Evolutionary conservation across 2,329 filamentous ascomycete species (phyloP).

Genomic region (Periconia macrospinosa): DNA sequence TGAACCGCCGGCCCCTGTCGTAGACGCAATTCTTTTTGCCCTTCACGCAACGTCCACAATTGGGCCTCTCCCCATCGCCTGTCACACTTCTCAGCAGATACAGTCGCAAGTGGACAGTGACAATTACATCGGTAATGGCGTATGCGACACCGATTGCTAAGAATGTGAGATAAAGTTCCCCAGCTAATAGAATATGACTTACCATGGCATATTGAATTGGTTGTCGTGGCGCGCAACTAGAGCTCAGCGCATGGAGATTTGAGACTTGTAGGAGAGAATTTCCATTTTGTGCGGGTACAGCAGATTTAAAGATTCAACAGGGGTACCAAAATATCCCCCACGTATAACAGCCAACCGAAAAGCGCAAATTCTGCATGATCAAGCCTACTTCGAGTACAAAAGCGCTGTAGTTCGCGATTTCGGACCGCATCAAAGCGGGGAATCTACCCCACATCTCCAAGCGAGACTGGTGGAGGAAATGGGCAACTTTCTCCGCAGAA

Average conservation of each 20-base stretch:
- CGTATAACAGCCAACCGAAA: not conserved
- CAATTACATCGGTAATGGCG: conserved; percentile 41
- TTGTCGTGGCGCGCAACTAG: not conserved
- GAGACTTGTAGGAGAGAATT: conserved; percentile 22
- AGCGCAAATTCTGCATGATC: too few relatives aligned
- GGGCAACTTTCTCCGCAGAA: not conserved
- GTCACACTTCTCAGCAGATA: conserved; percentile 15
- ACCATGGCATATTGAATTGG: conserved; percentile 38
- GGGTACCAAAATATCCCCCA: not conserved
- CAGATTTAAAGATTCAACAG: not conserved
- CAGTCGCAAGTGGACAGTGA: not conserved
- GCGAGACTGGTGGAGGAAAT: too few relatives aligned
- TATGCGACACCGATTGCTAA: conserved; percentile 41
- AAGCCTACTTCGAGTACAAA: too few relatives aligned
- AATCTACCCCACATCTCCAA: not conserved
- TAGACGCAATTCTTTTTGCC: conserved; percentile 38
- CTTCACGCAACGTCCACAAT: conserved; percentile 35
- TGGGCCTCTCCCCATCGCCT: conserved; percentile 41
- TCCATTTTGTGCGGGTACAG: conserved; percentile 12
- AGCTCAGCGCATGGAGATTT: not conserved
- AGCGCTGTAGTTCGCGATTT: not conserved
- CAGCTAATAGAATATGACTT: conserved; percentile 4
- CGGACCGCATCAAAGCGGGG: not conserved
- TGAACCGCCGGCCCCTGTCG: conserved; percentile 38
- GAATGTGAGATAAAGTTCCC: conserved; percentile 13